Base-by-base conservation (phyloP, 768 basidiomycete species). In the Porphyrellus cyaneotinctus region DNA sequence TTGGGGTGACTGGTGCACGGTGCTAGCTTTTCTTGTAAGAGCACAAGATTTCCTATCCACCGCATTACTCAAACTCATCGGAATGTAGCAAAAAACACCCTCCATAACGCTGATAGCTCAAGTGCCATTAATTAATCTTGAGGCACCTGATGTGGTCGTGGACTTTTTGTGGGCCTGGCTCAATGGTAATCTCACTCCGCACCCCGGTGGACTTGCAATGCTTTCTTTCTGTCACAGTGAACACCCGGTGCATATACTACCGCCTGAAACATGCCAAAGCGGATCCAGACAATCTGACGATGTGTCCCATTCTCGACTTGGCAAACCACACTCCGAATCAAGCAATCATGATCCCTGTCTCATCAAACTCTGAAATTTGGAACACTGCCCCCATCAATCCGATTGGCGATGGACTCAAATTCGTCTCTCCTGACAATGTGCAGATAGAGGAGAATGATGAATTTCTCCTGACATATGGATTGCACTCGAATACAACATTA, bases 161-260 rank as follows among this genome's bases (percentile, higher is more conserved):
- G 78, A 84, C 59, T 90, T 82, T 58, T 66, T 91, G 4, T 97
- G 95, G 92, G 92, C 81, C 1, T 98, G 95, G 94, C 76, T 97
- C 11, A 95, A 85, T 63, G 91, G 94, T 89, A 58, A 53, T 36
- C 45, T 49, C 43, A 31, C n/a, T 31, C 52, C 13, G 23, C 53
- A 24, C 60, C 44, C 11, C 39, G 28, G 17, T 43, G 28, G 31
- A 49, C 52, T 35, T 47, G 43, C 42, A 38, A 43, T 45, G 24
- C 7, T 47, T 45, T 52, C 49, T 53, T 38, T 43, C 18, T 22
- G 20, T 32, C 44, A 58, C 60, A 93, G 92, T 97, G 52, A 98
- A 98, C 67, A 97, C 95, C 6, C 83, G 95, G 43, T 93, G 88
- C 65, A 81, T 97, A 20, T 93, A 82, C 67, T 81, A 83, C 64